Conservation (phyloP, 306 rosid genomes). For the Glycyrrhiza uralensis region DNA sequence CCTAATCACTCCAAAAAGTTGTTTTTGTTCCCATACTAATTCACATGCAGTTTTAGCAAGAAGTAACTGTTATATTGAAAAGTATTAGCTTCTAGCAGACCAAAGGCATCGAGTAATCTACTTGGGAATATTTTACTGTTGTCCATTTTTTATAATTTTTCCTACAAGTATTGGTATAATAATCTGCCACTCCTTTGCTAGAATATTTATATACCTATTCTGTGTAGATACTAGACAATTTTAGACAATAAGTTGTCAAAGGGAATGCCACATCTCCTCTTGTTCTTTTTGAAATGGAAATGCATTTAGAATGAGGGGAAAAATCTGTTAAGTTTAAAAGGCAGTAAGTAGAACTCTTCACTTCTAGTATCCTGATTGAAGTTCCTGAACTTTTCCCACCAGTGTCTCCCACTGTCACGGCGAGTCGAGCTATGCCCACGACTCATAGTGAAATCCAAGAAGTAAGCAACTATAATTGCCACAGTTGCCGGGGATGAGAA, state of each 20-base stretch:
- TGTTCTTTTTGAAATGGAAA: neutral
- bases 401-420: slow-evolving; percentile 80
- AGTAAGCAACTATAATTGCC: slow-evolving; percentile 54
- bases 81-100: no score
- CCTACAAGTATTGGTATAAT: no score
- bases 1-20: no score
- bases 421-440: slow-evolving; percentile 44
- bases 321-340: slow-evolving; percentile 53
- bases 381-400: slow-evolving; percentile 75
- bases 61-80: no score
- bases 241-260: neutral
- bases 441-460: slow-evolving; percentile 53
- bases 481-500: slow-evolving; percentile 84
- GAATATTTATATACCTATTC: neutral
- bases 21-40: no score
- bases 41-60: no score
- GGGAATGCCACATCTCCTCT: neutral
- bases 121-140: no score
- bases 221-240: neutral
- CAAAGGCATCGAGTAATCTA: no score
- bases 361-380: slow-evolving; percentile 53
- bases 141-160: no score
- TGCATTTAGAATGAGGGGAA: slow-evolving; percentile 69
- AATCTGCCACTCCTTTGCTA: neutral
- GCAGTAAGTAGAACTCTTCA: slow-evolving; percentile 70